Evolutionary conservation across 305 asterid genomes (phyloP).

Genomic region (Fraxinus latifolia): DNA sequence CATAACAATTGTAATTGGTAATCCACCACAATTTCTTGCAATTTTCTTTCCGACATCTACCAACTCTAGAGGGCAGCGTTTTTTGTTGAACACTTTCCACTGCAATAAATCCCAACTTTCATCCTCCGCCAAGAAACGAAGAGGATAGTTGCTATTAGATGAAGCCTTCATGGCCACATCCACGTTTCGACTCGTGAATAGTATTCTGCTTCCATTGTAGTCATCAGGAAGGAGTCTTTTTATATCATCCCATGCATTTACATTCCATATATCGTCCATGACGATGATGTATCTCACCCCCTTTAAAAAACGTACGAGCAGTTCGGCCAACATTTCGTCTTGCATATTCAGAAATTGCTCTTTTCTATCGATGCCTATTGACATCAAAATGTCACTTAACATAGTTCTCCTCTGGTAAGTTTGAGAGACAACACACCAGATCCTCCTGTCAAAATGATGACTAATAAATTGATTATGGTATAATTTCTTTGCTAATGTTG

Average conservation of each 20-base stretch:
- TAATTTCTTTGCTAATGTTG: conserved; percentile 21
- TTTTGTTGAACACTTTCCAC: neutral
- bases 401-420: neutral
- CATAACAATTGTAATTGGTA: conserved; percentile 11
- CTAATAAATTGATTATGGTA: neutral
- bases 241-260: neutral
- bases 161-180: neutral
- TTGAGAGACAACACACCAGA: conserved; percentile 9
- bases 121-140: neutral
- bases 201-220: neutral
- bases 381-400: conserved; percentile 10
- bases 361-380: neutral
- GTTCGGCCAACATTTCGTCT: too few species aligned
- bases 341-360: too few species aligned
- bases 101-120: neutral
- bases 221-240: rapidly evolving
- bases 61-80: neutral
- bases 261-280: neutral
- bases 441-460: neutral
- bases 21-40: conserved; percentile 15
- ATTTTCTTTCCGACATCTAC: neutral
- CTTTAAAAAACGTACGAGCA: too few species aligned
- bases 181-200: conserved; percentile 5
- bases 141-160: neutral
- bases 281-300: neutral